Evolutionary conservation across 2,329 filamentous ascomycete genomes (phyloP), one percentile per base, ranked within the genome.

Genomic region (Colletotrichum simmondsii): DNA sequence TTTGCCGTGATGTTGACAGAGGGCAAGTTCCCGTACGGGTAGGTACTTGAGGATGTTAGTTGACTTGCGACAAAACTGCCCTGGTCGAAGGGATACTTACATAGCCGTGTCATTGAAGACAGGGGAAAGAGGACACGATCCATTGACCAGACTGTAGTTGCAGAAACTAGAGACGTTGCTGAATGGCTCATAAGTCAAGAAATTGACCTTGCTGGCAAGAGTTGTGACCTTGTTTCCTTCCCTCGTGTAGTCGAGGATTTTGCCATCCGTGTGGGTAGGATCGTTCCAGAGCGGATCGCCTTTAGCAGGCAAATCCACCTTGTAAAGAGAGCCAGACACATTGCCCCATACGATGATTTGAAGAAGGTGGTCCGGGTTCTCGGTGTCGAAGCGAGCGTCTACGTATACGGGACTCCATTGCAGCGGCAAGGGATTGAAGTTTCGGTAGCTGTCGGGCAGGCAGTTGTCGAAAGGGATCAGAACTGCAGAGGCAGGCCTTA

Each of bases 311-410:
- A 95, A 89, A 2, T 82, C 73, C n/a, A 85, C 84, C 14, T 83
- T 79, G 2, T 87, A 86, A 57, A 89, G 87, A 63, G 92, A 90
- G 59, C 97, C 97, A 10, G 92, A 94, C 35, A 98, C 95, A 82
- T 98, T 98, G 64, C 95, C 96, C 85, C 95, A 98, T 59, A 98
- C 89, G 1, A 92, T 97, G 68, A 98, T 85, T 75, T 90, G 91
- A 61, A 99, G 87, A 53, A 88, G 90, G 79, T 95, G 91, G 63
- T 85, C 87, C 5, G 89, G 81, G 75, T 89, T 84, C 16, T 85
- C 81, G 32, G 89, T 87, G 77, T 94, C 89, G 85, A 97, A 97
- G 24, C 85, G 84, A 69, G 94, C 96, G 77, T 94, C 91, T 70
- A 97, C 90, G 76, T 89, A 91, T 46, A 92, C 82, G 3, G 97